phyloP scores from a whole-genome alignment of 768 basidiomycete species.

The Lactifluus hygrophoroides region DNA sequence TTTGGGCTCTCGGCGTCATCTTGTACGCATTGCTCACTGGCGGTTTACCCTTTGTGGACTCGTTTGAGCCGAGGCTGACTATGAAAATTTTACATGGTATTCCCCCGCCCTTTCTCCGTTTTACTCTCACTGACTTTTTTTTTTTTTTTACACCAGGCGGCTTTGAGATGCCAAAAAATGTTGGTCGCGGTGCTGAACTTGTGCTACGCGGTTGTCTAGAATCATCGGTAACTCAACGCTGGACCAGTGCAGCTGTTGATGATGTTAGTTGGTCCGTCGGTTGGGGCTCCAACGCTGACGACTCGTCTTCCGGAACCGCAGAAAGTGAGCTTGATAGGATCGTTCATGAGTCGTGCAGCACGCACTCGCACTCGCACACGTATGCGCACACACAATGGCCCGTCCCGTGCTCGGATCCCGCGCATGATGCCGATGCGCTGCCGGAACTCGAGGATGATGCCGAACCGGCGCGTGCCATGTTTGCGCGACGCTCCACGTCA shows the following conservation, averaged over 20 bases:
- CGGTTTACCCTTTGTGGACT: slow-evolving; percentile 77
- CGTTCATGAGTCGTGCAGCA: too few species aligned
- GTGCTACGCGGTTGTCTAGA: slow-evolving; percentile 79
- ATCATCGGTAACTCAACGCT: slow-evolving; percentile 49
- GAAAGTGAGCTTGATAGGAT: slow-evolving; percentile 26
- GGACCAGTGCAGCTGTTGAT: slow-evolving; percentile 77
- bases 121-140: slow-evolving; percentile 8
- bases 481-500: slow-evolving; percentile 7
- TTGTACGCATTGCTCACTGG: slow-evolving; percentile 82
- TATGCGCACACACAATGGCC: slow-evolving; percentile 22
- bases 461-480: slow-evolving; percentile 1
- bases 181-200: slow-evolving; percentile 54
- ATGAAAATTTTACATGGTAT: slow-evolving; percentile 85
- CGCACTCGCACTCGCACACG: too few species aligned
- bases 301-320: slow-evolving; percentile 24
- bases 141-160: slow-evolving; percentile 38
- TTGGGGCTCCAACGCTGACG: slow-evolving; percentile 45
- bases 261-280: slow-evolving; percentile 76
- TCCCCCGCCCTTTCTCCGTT: slow-evolving; percentile 25
- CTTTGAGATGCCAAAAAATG: slow-evolving; percentile 47
- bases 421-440: slow-evolving; percentile 11
- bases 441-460: slow-evolving; percentile 17
- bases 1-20: slow-evolving; percentile 93
- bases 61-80: slow-evolving; percentile 85
- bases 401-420: slow-evolving; percentile 1